Evolutionary conservation across 169 alveolate genomes (phyloP), one percentile per base, ranked within the genome.

Genomic region (Cryptosporidium muris): DNA sequence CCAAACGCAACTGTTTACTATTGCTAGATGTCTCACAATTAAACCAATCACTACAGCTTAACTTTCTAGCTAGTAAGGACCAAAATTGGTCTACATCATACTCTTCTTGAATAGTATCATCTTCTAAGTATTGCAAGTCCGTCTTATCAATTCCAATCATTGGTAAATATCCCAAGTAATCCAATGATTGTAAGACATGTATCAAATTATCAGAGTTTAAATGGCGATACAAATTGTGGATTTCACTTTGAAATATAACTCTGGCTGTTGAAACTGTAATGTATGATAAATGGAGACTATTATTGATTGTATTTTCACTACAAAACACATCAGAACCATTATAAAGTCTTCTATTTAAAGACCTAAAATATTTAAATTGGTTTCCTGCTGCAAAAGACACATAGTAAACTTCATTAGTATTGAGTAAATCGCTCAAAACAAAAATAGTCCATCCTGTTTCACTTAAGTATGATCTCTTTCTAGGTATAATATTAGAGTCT

Each of bases 1-100:
- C 51, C 34, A 34, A 54, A 9, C 85, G 54, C 47, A 74, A 54
- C 37, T 74, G 43, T 14, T 58, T 56, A 25, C 85, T 45, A 9
- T 12, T 34, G 3, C 40, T 56, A 11, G 85, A 74, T 11, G 66
- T 8, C 6, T 74, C 85, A 48, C 65, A 58, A 54, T 37, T 58
- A 58, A 74, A 74, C 85, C 85, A 74, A 11, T 56, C 67, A 74
- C 54, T 58, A n/a, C 85, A 60, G 34, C 85, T 74, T 60, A 74
- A 58, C 16, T 74, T 74, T 49, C 85, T 74, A n/a, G 85, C 85
- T 49, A 74, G 38, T 51, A 53, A 43, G 3, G 85, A 74, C 85
- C 85, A 74, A 42, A 74, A 74, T 45, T 58, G 7, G 14, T 58
- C 74, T 36, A 56, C 67, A 25, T 74, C 85, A 56, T 45, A 14